Percentiles rank a stretch among this genome's conserved stretches.
These are phyloP conservation scores for Recurvomyces mirabilis DNA, from an alignment of 495 filamentous ascomycete species.

Conservation along the genomic window DNA sequence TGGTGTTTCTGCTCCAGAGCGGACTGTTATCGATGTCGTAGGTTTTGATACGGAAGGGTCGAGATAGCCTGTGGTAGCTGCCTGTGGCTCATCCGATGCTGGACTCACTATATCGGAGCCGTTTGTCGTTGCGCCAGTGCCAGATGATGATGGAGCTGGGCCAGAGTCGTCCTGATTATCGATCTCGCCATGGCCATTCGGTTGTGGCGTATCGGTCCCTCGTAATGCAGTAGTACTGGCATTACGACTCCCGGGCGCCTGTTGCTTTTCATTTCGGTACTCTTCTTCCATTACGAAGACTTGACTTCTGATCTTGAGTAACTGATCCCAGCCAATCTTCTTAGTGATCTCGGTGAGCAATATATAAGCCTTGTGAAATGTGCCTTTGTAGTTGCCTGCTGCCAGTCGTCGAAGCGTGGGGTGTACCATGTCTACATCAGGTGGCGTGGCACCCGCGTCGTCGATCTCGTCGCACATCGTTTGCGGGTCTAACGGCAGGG, in stretches of 20 bases:
- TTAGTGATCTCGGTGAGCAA: slow-evolving; percentile 87
- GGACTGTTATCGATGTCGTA: slow-evolving; percentile 15
- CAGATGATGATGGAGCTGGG: slow-evolving; percentile 11
- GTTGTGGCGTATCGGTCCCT: slow-evolving; percentile 49
- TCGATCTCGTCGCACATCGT: slow-evolving; percentile 94
- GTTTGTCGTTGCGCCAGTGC: neutral
- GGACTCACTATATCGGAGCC: too few relatives aligned
- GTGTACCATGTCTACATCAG: slow-evolving; percentile 74
- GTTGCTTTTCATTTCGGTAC: slow-evolving; percentile 82
- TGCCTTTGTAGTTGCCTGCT: slow-evolving; percentile 80
- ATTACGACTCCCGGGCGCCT: slow-evolving; percentile 46
- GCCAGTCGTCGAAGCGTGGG: slow-evolving; percentile 76
- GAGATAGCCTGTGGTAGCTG: slow-evolving; percentile 47
- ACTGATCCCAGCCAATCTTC: slow-evolving; percentile 94
- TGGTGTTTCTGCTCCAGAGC: slow-evolving; percentile 12
- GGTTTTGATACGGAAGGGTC: slow-evolving; percentile 47
- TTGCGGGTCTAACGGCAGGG: slow-evolving; percentile 76
- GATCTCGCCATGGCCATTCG: slow-evolving; percentile 48
- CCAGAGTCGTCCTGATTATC: slow-evolving; percentile 27
- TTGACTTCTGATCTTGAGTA: slow-evolving; percentile 83
- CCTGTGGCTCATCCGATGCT: slow-evolving; percentile 27
- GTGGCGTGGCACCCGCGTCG: slow-evolving; percentile 63
- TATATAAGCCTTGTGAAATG: slow-evolving; percentile 87
- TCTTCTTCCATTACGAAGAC: slow-evolving; percentile 99
- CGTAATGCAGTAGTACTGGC: slow-evolving; percentile 67